Conservation (phyloP, 192 early-diverging fungal species). For the Spinellus fusiger region DNA sequence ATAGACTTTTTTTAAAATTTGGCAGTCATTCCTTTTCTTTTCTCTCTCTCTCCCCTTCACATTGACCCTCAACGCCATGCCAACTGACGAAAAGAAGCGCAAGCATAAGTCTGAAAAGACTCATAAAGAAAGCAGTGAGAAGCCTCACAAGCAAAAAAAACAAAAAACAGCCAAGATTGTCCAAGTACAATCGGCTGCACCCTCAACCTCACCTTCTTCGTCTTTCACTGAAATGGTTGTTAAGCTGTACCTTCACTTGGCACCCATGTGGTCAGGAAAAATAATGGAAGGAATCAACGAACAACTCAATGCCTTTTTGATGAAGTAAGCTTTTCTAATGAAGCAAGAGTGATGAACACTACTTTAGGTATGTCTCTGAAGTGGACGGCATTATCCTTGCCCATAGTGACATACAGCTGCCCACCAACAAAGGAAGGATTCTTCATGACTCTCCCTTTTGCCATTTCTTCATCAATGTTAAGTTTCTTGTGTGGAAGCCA, state of each 20-base stretch:
- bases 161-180: constrained; percentile 1
- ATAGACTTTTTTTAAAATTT: neutral
- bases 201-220: neutral
- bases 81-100: constrained; percentile 19
- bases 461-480: constrained; percentile 67
- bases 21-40: neutral
- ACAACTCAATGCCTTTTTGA: constrained; percentile 60
- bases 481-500: constrained; percentile 77
- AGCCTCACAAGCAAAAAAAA: constrained; percentile 10
- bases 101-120: constrained; percentile 25
- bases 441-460: constrained; percentile 79
- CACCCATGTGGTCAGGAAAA: constrained; percentile 57
- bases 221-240: constrained; percentile 27
- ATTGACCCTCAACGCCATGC: constrained; percentile 5
- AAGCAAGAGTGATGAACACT: constrained; percentile 1
- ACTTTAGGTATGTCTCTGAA: constrained; percentile 70
- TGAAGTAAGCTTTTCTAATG: constrained; percentile 42
- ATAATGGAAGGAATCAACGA: constrained; percentile 53
- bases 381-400: constrained; percentile 82
- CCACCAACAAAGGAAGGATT: constrained; percentile 57
- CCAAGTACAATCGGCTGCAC: neutral
- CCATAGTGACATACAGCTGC: constrained; percentile 63
- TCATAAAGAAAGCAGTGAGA: no score
- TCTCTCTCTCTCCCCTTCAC: neutral
- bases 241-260: constrained; percentile 54